Base-by-base conservation (phyloP, 192 early-diverging fungal genomes). In the Geranomyces michiganensis region DNA sequence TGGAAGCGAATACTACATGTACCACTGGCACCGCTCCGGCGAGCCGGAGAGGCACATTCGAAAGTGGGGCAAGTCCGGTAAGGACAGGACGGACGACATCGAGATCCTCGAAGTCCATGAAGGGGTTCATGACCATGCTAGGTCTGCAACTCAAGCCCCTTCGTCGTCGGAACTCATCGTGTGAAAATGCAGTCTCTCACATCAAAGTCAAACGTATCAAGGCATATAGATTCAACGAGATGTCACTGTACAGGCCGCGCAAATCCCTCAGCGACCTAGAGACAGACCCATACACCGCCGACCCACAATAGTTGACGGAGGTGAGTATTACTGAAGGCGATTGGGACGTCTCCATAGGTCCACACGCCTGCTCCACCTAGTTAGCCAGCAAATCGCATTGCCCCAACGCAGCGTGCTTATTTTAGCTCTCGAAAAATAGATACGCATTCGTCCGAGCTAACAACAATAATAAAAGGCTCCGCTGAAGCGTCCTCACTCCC, bases 1-100 rank as follows among this genome's bases (percentile, higher is more conserved):
- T 1, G 64, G 70, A 21, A 62, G 59, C 27, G 76, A 77, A 56
- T 77, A 44, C 51, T 77, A 72, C 51, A 72, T 77, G 76, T 76
- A 75, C 67, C 73, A 75, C 43, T 75, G 73, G 73, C 72, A 74
- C 47, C 51, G 56, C 32, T 24, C 24, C 27, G 4, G 29, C 14
- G 72, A 74, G 45, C 72, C 72, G n/a, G 44, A 19, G 24, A 17
- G 33, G 51, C 72, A 74, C 41, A 24, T 61, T 32, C 65, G 72
- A 32, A 66, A 58, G 36, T 70, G 68, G 68, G 68, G 68, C 56
- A 70, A 60, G 58, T 7, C 6, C 5, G 30, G 58, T 27, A 60
- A 60, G 58, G 9, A 60, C 58, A 6, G 26, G 58, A 26, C 7
- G 26, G 58, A 60, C 26, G 58, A 26, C 58, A 60, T 60, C 31